Percentiles rank a stretch among this genome's conserved stretches.
phyloP scores from a whole-genome alignment of 2,329 filamentous ascomycete genomes.

The Penicillium hordei region DNA sequence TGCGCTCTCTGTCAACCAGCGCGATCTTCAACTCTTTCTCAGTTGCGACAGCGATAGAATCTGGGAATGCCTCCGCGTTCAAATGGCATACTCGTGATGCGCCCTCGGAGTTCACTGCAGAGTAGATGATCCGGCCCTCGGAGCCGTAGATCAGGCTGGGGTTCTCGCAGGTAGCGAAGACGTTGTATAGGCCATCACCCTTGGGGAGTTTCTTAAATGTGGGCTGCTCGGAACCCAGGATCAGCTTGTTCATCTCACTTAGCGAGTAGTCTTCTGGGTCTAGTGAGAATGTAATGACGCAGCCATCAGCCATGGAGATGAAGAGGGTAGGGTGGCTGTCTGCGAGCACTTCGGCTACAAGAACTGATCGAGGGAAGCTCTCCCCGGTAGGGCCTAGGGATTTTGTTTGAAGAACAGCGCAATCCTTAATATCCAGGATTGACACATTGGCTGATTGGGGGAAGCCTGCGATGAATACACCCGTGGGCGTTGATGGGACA shows the following conservation, averaged over 20 bases:
- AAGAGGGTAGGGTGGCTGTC: conserved; percentile 73
- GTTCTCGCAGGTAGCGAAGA: conserved; percentile 93
- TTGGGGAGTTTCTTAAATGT: conserved; percentile 76
- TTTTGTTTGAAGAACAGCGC: conserved; percentile 67
- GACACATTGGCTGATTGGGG: conserved; percentile 81
- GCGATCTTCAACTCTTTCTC: conserved; percentile 74
- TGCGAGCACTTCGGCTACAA: conserved; percentile 71
- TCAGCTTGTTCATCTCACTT: conserved; percentile 73
- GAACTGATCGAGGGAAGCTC: conserved; percentile 79
- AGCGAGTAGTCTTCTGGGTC: conserved; percentile 62
- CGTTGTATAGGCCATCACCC: conserved; percentile 65
- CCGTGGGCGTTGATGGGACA: conserved; percentile 62
- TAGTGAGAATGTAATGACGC: conserved; percentile 79
- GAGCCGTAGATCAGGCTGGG: conserved; percentile 89
- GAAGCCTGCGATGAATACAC: conserved; percentile 78
- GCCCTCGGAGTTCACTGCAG: conserved; percentile 86
- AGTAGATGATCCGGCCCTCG: conserved; percentile 86
- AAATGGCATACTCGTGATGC: conserved; percentile 80
- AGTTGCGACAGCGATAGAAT: conserved; percentile 78
- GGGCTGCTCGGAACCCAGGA: conserved; percentile 82
- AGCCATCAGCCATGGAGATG: conserved; percentile 88
- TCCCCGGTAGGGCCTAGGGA: conserved; percentile 64
- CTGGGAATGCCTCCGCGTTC: conserved; percentile 75
- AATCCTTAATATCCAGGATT: conserved; percentile 65
- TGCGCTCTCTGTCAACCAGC: conserved; percentile 76